Conservation (phyloP, 768 basidiomycete genomes). For the Amanita thiersii region DNA sequence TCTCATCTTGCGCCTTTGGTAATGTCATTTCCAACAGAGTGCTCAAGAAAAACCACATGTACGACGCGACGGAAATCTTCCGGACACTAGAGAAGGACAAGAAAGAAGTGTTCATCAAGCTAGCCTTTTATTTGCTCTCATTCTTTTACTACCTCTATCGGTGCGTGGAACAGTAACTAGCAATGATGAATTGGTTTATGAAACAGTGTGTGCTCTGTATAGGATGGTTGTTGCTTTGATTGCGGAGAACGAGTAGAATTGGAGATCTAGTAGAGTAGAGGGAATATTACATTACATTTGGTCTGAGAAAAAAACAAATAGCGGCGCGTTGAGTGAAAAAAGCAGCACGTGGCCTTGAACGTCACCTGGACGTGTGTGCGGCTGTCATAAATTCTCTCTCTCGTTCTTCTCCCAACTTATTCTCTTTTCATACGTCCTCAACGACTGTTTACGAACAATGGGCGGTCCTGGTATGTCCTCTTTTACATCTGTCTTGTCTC, state of each 20-base stretch:
- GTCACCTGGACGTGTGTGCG: neutral
- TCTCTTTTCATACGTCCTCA: constrained; percentile 3
- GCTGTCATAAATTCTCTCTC: constrained; percentile 2
- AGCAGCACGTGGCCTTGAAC: constrained; percentile 4
- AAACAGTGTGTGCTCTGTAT: neutral
- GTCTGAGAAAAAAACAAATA: too few relatives aligned
- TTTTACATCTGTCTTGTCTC: neutral
- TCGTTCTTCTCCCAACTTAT: constrained; percentile 1
- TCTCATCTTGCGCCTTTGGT: neutral
- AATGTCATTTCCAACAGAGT: constrained; percentile 15
- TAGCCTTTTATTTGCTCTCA: constrained; percentile 84
- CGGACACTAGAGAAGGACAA: constrained; percentile 88
- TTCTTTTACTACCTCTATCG: constrained; percentile 90
- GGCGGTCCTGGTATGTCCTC: constrained; percentile 31
- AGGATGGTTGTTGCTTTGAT: constrained; percentile 85
- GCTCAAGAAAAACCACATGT: constrained; percentile 86
- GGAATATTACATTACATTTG: too few relatives aligned
- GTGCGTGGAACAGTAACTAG: constrained; percentile 32
- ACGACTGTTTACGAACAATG: constrained; percentile 20
- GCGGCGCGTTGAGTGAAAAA: too few relatives aligned
- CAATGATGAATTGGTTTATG: neutral
- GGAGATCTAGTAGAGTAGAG: constrained; percentile 1
- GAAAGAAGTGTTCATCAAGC: constrained; percentile 92
- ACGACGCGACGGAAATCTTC: constrained; percentile 99
- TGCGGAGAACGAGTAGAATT: constrained; percentile 49